Evolutionary conservation across 75 land plant species (phyloP).

Genomic region (Pinus tabuliformis): DNA sequence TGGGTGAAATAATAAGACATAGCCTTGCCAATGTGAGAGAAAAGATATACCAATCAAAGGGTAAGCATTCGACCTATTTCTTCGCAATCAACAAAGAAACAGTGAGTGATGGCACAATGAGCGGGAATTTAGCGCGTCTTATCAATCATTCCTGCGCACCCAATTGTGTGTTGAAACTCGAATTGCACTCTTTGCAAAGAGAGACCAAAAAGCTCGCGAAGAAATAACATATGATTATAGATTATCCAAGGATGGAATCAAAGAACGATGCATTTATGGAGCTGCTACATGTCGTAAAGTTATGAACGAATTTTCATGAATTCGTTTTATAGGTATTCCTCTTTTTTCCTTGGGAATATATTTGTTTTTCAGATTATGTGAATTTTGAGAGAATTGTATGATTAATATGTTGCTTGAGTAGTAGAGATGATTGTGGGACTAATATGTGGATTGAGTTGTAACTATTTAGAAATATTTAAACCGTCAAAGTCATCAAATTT

Average conservation of each 20-base stretch:
- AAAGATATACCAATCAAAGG: conserved; percentile 16
- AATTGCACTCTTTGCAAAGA: conserved; percentile 1
- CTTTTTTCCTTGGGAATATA: too few species aligned
- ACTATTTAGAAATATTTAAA: too few species aligned
- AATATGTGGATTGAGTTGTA: too few species aligned
- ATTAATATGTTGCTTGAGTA: too few species aligned
- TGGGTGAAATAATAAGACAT: conserved; percentile 24
- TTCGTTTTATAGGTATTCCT: too few species aligned
- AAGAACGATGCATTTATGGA: conserved; percentile 22
- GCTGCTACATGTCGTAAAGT: conserved; percentile 9
- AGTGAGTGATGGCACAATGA: conserved; percentile 19
- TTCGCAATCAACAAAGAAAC: conserved; percentile 12
- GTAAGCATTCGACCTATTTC: conserved; percentile 26
- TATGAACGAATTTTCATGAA: too few species aligned
- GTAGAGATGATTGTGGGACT: too few species aligned
- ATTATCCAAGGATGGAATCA: conserved; percentile 1
- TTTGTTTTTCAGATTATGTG: too few species aligned
- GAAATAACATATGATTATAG: conserved; percentile 31
- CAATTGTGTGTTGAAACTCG: neutral
- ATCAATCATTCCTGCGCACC: conserved; percentile 20
- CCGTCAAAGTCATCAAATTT: too few species aligned
- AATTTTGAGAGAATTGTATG: too few species aligned
- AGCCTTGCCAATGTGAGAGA: conserved; percentile 30
- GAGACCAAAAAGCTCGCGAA: conserved; percentile 16
- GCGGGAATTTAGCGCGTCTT: conserved; percentile 12